phyloP scores from a whole-genome alignment of 2,329 filamentous ascomycete species.

The Aspergillus tanneri region DNA sequence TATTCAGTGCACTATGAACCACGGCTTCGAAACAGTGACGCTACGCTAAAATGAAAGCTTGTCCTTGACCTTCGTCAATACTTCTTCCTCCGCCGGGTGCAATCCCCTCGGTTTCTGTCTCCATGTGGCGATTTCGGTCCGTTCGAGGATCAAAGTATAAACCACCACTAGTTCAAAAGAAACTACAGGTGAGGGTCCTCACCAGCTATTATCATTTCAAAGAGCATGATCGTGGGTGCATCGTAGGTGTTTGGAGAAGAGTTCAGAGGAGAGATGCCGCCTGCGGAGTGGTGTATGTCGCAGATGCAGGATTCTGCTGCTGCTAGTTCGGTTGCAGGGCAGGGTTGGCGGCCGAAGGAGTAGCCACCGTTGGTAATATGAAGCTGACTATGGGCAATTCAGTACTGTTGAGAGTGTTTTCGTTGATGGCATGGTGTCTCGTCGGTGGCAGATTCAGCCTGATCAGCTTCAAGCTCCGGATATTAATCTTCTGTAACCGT shows the following conservation, averaged over 20 bases:
- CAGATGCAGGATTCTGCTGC: constrained; percentile 7
- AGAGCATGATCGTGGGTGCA: constrained; percentile 9
- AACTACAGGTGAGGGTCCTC: constrained; percentile 59
- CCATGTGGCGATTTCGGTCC: constrained; percentile 11
- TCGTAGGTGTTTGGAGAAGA: constrained; percentile 14
- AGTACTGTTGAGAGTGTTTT: too few species aligned
- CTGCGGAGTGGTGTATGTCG: constrained; percentile 14
- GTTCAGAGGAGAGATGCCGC: constrained; percentile 19
- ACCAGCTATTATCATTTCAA: constrained; percentile 29
- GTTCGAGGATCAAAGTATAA: constrained; percentile 31
- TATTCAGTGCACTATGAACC: too few species aligned
- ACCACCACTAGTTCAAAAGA: constrained; percentile 61
- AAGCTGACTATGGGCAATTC: too few species aligned
- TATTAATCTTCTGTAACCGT: constrained; percentile 59
- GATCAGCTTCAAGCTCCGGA: constrained; percentile 58
- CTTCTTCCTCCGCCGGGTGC: constrained; percentile 36
- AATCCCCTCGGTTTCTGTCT: constrained; percentile 15
- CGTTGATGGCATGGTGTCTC: too few species aligned
- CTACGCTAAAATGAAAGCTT: constrained; percentile 30
- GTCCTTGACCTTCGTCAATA: constrained; percentile 36
- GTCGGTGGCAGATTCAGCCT: constrained; percentile 54
- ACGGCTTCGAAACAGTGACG: too few species aligned
- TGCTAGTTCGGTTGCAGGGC: constrained; percentile 5
- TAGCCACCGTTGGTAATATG: too few species aligned
- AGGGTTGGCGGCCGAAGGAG: too few species aligned